phyloP scores from a whole-genome alignment of 2,329 filamentous ascomycete genomes.

The Pseudocercospora eumusae region DNA sequence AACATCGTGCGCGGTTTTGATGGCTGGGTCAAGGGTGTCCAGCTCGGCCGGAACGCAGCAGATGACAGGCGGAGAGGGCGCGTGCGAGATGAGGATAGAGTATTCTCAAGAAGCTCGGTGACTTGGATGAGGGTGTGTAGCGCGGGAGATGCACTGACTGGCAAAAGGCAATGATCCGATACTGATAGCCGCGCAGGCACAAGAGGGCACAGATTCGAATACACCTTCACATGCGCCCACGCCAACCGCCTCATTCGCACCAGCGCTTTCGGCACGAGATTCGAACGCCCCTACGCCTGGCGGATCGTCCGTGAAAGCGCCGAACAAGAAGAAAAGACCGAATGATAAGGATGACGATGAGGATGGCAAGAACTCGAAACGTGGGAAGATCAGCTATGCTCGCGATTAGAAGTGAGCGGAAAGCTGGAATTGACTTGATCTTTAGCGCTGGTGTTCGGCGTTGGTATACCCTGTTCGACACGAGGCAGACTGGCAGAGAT shows the following conservation, averaged over 20 bases:
- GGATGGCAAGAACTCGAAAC: conserved; percentile 48
- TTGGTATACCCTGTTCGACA: neutral
- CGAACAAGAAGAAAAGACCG: conserved; percentile 49
- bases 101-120: conserved; percentile 56
- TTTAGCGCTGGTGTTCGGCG: neutral
- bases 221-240: conserved; percentile 53
- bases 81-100: conserved; percentile 68
- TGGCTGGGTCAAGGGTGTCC: conserved; percentile 88
- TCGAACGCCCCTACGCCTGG: conserved; percentile 48
- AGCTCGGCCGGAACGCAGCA: conserved; percentile 50
- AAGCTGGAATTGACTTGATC: neutral
- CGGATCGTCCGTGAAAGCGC: conserved; percentile 39
- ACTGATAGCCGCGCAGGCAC: conserved; percentile 26
- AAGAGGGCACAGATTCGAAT: conserved; percentile 38
- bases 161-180: neutral
- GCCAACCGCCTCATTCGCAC: conserved; percentile 50
- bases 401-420: conserved; percentile 41
- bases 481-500: no score
- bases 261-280: conserved; percentile 44
- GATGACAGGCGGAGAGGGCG: conserved; percentile 67
- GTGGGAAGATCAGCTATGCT: conserved; percentile 54
- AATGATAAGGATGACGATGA: conserved; percentile 50
- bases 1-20: conserved; percentile 99
- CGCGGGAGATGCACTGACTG: neutral
- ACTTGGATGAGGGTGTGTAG: conserved; percentile 40